A percentile compares a stretch with the other conserved stretches of the same genome.
phyloP scores from a whole-genome alignment of 371 early-diverging fungal species.

The Syncephalastrum sp. region DNA sequence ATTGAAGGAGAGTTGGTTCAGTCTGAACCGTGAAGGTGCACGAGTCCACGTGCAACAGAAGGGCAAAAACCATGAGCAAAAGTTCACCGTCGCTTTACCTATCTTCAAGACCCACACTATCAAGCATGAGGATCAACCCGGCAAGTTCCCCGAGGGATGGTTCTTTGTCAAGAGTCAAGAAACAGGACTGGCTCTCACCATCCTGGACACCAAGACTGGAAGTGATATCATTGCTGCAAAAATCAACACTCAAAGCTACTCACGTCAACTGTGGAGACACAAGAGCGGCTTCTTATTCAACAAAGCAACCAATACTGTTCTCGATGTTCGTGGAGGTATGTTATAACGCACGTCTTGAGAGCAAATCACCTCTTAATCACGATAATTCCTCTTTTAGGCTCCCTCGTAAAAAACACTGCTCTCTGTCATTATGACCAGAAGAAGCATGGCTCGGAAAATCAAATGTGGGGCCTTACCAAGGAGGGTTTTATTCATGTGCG shows the following conservation, averaged over 20 bases:
- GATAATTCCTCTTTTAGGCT: constrained; percentile 19
- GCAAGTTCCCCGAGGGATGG: constrained; percentile 57
- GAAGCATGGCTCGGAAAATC: constrained; percentile 29
- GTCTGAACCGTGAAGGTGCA: constrained; percentile 38
- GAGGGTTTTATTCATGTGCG: constrained; percentile 36
- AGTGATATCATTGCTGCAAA: constrained; percentile 46
- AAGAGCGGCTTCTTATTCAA: constrained; percentile 55
- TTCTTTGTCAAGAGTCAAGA: constrained; percentile 65
- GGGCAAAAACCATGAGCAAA: constrained; percentile 25
- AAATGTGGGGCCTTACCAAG: constrained; percentile 37
- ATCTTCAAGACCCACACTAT: constrained; percentile 32
- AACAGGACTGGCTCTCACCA: constrained; percentile 46
- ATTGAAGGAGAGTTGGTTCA: constrained; percentile 50
- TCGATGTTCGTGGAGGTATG: constrained; percentile 59
- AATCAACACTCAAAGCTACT: constrained; percentile 45
- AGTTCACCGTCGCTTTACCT: constrained; percentile 42
- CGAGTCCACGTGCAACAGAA: constrained; percentile 42
- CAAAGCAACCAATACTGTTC: constrained; percentile 54
- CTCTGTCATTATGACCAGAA: constrained; percentile 46
- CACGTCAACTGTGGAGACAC: constrained; percentile 59
- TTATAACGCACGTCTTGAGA: constrained; percentile 3
- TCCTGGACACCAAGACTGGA: constrained; percentile 22
- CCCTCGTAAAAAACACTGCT: constrained; percentile 26
- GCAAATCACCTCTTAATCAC: not conserved
- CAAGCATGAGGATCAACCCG: constrained; percentile 16